A percentile compares a stretch with the other conserved stretches of the same genome.
Conservation (phyloP, 139 green algal species). For the Protoeuglena noctilucae region DNA sequence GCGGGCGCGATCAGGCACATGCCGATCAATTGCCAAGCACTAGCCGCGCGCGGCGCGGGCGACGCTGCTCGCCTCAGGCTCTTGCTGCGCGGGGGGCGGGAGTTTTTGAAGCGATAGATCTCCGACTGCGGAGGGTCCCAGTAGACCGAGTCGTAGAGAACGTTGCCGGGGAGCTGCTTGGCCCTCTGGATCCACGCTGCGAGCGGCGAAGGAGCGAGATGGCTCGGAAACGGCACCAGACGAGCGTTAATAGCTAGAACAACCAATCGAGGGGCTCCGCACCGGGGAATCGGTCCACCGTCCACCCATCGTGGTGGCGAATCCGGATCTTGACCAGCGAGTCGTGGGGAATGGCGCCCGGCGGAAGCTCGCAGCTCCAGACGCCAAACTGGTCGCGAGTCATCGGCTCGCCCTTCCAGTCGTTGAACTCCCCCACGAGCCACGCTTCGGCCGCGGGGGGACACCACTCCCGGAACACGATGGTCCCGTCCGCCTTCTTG, state of each 20-base stretch:
- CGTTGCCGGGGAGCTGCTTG: constrained; percentile 36
- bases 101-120: too few species aligned
- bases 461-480: constrained; percentile 76
- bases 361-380: constrained; percentile 48
- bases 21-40: background rate
- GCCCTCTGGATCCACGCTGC: constrained; percentile 73
- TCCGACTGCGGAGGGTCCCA: constrained; percentile 69
- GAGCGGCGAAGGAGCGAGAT: too few species aligned
- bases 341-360: constrained; percentile 52
- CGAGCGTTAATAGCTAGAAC: too few species aligned
- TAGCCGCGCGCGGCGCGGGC: too few species aligned
- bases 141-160: constrained; percentile 84
- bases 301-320: constrained; percentile 36
- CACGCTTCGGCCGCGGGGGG: constrained; percentile 40
- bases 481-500: constrained; percentile 20
- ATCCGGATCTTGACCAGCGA: constrained; percentile 67
- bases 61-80: too few species aligned
- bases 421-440: constrained; percentile 85
- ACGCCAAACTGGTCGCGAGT: constrained; percentile 59
- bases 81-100: background rate
- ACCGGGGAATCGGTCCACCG: constrained; percentile 71
- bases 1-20: constrained; percentile 25
- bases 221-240: too few species aligned
- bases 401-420: constrained; percentile 54
- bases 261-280: too few species aligned